Evolutionary conservation across 176 grass and related monocot genomes (phyloP).

Genomic region (Neostapfia colusana): DNA sequence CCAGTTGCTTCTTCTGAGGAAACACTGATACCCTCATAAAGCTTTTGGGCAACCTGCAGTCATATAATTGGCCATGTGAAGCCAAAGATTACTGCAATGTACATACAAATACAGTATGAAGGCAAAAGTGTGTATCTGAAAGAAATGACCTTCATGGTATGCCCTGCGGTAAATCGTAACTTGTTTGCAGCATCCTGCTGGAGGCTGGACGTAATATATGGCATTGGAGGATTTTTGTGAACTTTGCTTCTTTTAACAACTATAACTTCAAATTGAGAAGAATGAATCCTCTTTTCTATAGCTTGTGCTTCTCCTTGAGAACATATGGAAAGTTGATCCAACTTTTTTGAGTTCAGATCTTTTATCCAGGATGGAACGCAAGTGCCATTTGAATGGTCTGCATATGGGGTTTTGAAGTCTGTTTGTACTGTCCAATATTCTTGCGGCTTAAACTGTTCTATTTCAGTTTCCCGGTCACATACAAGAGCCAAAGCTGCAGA

Average conservation of each 20-base stretch:
- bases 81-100: constrained; percentile 18
- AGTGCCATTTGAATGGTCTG: constrained; percentile 40
- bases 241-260: constrained; percentile 69
- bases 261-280: constrained; percentile 67
- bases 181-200: constrained; percentile 93
- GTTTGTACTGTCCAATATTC: constrained; percentile 83
- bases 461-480: constrained; percentile 85
- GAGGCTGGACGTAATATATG: constrained; percentile 95
- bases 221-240: constrained; percentile 76
- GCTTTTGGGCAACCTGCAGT: constrained; percentile 85
- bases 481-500: constrained; percentile 91
- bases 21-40: constrained; percentile 88
- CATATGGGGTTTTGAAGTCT: constrained; percentile 49
- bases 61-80: constrained; percentile 28
- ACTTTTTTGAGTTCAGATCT: constrained; percentile 68
- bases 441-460: constrained; percentile 71
- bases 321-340: constrained; percentile 77
- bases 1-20: constrained; percentile 86
- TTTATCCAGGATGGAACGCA: constrained; percentile 63
- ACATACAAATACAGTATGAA: constrained; percentile 20
- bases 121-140: constrained; percentile 18
- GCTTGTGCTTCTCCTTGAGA: constrained; percentile 57
- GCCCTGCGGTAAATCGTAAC: constrained; percentile 59
- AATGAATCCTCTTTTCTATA: constrained; percentile 61
- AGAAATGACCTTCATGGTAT: constrained; percentile 90